A percentile compares a stretch with the other conserved stretches of the same genome.
Conservation (phyloP, 2,329 filamentous ascomycete genomes). For the Neobulgaria alba region DNA sequence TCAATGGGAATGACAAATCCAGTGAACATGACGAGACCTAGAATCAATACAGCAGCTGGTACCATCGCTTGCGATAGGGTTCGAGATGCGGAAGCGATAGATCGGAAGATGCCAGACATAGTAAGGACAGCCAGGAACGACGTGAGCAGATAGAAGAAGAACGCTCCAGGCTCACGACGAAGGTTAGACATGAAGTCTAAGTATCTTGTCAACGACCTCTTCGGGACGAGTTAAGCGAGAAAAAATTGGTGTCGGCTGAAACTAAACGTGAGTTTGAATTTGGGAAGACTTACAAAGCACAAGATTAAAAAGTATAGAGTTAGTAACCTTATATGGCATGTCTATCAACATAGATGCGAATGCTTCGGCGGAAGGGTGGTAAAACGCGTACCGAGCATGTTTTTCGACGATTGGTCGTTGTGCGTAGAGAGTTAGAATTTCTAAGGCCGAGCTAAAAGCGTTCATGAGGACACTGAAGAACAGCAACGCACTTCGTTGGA, state of each 20-base stretch:
- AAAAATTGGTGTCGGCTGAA: too few species aligned
- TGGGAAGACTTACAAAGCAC: slow-evolving; percentile 64
- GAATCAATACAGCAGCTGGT: slow-evolving; percentile 42
- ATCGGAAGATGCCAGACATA: neutral
- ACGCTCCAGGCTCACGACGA: slow-evolving; percentile 52
- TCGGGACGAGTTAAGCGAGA: too few species aligned
- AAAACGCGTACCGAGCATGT: slow-evolving; percentile 50
- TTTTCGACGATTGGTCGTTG: slow-evolving; percentile 53
- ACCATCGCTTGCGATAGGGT: slow-evolving; percentile 57
- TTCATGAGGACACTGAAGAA: slow-evolving; percentile 40
- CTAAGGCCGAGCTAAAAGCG: slow-evolving; percentile 57
- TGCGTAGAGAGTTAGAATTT: slow-evolving; percentile 42
- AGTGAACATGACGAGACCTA: slow-evolving; percentile 20
- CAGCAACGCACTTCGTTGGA: neutral
- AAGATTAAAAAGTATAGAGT: slow-evolving; percentile 44
- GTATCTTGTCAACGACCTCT: too few species aligned
- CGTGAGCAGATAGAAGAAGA: slow-evolving; percentile 62
- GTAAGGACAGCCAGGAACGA: slow-evolving; percentile 9
- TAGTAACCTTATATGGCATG: slow-evolving; percentile 46
- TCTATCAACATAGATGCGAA: slow-evolving; percentile 46
- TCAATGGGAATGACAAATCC: slow-evolving; percentile 34
- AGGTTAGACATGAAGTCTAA: slow-evolving; percentile 76
- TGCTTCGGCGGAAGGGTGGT: slow-evolving; percentile 51
- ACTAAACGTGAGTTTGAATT: too few species aligned
- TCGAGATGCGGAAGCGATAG: slow-evolving; percentile 53